Base-by-base conservation (phyloP, 192 early-diverging fungal genomes). In the Funneliformis mosseae region DNA sequence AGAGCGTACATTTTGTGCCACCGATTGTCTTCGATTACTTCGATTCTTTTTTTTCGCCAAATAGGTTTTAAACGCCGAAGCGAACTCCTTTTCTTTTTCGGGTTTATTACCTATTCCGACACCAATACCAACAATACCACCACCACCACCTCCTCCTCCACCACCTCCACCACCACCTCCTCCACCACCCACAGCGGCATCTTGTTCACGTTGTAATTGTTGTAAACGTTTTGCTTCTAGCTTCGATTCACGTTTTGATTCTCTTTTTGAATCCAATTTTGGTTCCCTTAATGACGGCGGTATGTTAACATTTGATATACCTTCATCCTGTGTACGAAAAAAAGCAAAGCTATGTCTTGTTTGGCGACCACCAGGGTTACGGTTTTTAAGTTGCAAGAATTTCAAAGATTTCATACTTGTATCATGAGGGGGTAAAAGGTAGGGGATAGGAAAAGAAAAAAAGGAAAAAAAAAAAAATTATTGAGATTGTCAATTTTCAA, bases 291-390 rank as follows among this genome's bases (percentile, higher is more conserved):
- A 18, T 28, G 63, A 16, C 5, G 63, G 25, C 9, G 63, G 63
- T 41, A 39, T 14, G 42, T 33, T 25, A 38, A 38, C 16, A 68
- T 38, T 70, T 70, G 68, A 70, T 70, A 70, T 70, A 70, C 68
- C 68, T 70, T 70, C 68, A 70, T 70, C 68, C n/a, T 70, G 68
- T 4, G 41, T 43, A 70, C 68, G 68, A 70, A 70, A 70, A 39
- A 70, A 70, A 42, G 33, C 68, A 39, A 70, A 70, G 18, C 68
- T 70, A 16, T 66, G 23, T 25, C 67, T 64, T 23, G 9, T 9
- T 66, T 66, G 64, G 4, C 64, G 64, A 16, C 64, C 28, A 6
- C 64, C 64, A 66, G 64, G 68, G 39, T 70, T 70, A 21, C 68
- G 68, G 28, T n/a, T 66, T 33, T 66, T 66, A 33, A 66, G n/a